Conservation (phyloP, 176 grass and related monocot genomes). For the barley (Hordeum vulgare) region DNA sequence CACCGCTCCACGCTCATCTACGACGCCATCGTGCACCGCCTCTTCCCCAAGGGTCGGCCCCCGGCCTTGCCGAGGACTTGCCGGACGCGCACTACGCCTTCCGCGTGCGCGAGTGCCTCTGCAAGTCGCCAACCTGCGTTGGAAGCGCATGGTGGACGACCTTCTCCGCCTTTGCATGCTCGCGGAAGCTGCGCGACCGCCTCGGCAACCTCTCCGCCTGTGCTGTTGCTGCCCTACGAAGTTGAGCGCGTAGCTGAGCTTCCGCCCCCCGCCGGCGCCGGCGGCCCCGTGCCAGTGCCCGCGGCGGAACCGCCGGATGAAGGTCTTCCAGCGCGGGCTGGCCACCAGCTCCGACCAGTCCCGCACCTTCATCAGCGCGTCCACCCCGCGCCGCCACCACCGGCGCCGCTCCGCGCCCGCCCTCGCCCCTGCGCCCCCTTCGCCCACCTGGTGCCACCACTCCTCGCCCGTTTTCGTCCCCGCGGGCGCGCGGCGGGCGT, state of each 20-base stretch:
- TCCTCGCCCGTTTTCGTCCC: neutral
- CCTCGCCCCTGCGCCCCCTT: neutral
- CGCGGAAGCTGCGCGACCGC: too few species aligned
- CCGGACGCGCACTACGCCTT: too few species aligned
- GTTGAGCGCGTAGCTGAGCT: constrained; percentile 92
- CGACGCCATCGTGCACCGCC: too few species aligned
- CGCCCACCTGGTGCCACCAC: constrained; percentile 36
- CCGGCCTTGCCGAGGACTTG: too few species aligned
- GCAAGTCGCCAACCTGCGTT: too few species aligned
- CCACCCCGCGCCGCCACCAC: constrained; percentile 66
- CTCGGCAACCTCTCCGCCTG: too few species aligned
- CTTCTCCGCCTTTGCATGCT: too few species aligned
- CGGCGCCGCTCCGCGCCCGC: neutral
- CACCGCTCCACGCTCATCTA: too few species aligned
- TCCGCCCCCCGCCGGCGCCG: neutral
- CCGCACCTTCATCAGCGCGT: constrained; percentile 64
- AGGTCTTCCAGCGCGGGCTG: constrained; percentile 93
- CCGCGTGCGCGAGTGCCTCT: too few species aligned
- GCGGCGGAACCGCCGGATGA: constrained; percentile 74
- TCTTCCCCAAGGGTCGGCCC: too few species aligned
- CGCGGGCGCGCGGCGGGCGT: neutral
- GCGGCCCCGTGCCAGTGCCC: neutral
- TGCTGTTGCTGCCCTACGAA: too few species aligned
- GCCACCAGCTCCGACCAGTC: constrained; percentile 98
- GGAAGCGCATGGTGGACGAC: too few species aligned